These are phyloP conservation scores for Ophiocordyceps camponoti-leonardi DNA, from an alignment of 2,329 filamentous ascomycete species.

Conservation along the genomic window DNA sequence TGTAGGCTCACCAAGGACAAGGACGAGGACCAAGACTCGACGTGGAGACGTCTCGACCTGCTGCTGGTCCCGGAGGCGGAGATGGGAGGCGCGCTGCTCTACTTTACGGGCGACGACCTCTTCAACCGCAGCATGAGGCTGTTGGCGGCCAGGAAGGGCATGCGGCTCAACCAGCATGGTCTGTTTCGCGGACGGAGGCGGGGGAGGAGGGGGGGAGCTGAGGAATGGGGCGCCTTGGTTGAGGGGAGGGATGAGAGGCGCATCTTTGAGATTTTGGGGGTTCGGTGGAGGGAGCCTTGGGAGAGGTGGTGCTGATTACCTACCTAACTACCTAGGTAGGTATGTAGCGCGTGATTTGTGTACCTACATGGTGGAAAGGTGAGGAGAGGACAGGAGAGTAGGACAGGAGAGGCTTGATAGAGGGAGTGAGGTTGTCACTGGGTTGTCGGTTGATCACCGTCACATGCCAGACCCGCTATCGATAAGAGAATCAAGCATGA, in stretches of 20 bases:
- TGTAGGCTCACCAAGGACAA: conserved; percentile 42
- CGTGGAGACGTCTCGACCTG: conserved; percentile 74
- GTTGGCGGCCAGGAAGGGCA: conserved; percentile 61
- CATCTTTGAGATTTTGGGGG: conserved; percentile 68
- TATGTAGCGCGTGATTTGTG: too few species aligned
- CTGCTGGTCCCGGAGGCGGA: conserved; percentile 66
- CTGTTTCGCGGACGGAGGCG: conserved; percentile 41
- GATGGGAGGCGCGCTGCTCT: conserved; percentile 73
- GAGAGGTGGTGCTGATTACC: conserved; percentile 58
- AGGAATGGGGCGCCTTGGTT: conserved; percentile 42
- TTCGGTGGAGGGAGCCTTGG: conserved; percentile 67
- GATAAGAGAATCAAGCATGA: too few species aligned
- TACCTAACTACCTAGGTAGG: too few species aligned
- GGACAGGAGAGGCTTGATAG: too few species aligned
- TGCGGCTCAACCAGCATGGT: conserved; percentile 73
- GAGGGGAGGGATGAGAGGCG: conserved; percentile 59
- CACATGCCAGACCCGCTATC: too few species aligned
- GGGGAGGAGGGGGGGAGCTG: too few species aligned
- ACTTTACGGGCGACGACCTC: conserved; percentile 90
- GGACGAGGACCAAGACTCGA: conserved; percentile 4
- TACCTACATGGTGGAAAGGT: background rate
- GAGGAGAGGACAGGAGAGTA: background rate
- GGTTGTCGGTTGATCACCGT: too few species aligned
- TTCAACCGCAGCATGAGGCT: conserved; percentile 80
- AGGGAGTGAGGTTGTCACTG: too few species aligned